A percentile compares a stretch with the other conserved stretches of the same genome.
phyloP scores from a whole-genome alignment of 768 basidiomycete species.

The Mycena olivaceomarginata region DNA sequence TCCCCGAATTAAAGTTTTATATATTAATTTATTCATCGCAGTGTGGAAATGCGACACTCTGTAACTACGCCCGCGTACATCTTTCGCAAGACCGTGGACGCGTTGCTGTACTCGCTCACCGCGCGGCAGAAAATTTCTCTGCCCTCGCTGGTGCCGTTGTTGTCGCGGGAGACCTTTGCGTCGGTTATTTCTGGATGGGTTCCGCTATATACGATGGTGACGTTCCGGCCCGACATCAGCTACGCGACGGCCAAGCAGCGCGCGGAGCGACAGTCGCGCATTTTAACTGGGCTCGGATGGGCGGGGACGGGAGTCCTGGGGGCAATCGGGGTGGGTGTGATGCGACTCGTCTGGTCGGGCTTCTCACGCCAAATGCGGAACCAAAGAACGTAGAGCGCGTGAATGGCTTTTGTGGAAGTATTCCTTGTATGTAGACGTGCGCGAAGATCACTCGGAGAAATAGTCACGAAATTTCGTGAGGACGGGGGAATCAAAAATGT shows the following conservation, averaged over 20 bases:
- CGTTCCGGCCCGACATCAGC: slow-evolving; percentile 96
- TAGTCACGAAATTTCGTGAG: slow-evolving; percentile 40
- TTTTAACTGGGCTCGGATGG: slow-evolving; percentile 73
- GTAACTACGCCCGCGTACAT: slow-evolving; percentile 90
- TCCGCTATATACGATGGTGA: slow-evolving; percentile 97
- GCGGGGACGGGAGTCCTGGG: slow-evolving; percentile 66
- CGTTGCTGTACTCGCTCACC: slow-evolving; percentile 79
- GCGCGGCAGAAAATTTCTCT: slow-evolving; percentile 68
- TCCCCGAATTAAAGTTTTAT: slow-evolving; percentile 39
- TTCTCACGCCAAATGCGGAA: slow-evolving; percentile 53
- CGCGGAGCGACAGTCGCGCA: slow-evolving; percentile 79
- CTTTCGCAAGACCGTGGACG: slow-evolving; percentile 88
- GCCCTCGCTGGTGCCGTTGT: slow-evolving; percentile 64
- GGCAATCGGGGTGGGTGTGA: slow-evolving; percentile 64
- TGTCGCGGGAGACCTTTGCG: slow-evolving; percentile 76
- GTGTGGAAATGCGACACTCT: slow-evolving; percentile 95
- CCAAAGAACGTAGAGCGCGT: slow-evolving; percentile 37
- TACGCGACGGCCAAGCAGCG: slow-evolving; percentile 88
- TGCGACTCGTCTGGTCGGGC: slow-evolving; percentile 58
- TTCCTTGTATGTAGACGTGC: slow-evolving; percentile 29
- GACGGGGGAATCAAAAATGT: slow-evolving; percentile 55
- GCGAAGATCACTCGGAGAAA: slow-evolving; percentile 42
- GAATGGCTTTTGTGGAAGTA: slow-evolving; percentile 37
- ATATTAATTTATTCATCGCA: slow-evolving; percentile 57
- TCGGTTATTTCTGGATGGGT: slow-evolving; percentile 86